Conservation (phyloP, 805 yeast species). For the Metschnikowia continentalis region DNA sequence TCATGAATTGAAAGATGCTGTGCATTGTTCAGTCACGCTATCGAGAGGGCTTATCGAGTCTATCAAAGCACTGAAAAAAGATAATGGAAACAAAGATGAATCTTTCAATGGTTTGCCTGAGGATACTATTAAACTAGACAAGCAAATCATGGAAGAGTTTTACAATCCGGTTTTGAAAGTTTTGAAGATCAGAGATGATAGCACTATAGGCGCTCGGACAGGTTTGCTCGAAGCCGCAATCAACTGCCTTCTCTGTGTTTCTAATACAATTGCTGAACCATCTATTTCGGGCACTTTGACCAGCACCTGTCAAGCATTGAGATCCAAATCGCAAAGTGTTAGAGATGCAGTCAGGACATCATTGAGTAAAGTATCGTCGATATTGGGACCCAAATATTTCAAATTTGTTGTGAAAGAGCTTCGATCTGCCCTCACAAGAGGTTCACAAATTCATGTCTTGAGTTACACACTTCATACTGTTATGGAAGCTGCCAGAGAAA, state of each 20-base stretch:
- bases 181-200: conserved; percentile 66
- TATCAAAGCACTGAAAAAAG: conserved; percentile 17
- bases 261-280: conserved; percentile 48
- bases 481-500: conserved; percentile 47
- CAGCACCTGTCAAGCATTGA: conserved; percentile 79
- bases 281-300: conserved; percentile 81
- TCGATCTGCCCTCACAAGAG: conserved; percentile 72
- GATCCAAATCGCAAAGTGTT: conserved; percentile 80
- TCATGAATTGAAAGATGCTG: conserved; percentile 52
- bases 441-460: conserved; percentile 90
- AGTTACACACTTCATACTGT: conserved; percentile 82
- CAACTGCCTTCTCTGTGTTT: conserved; percentile 58
- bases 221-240: conserved; percentile 81
- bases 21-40: conserved; percentile 53
- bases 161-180: conserved; percentile 59
- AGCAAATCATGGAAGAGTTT: conserved; percentile 50
- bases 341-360: conserved; percentile 83
- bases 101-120: conserved; percentile 26
- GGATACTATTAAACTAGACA: conserved; percentile 24
- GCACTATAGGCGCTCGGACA: conserved; percentile 68
- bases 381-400: conserved; percentile 71
- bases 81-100: conserved; percentile 8
- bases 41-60: conserved; percentile 48
- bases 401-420: conserved; percentile 75
- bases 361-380: conserved; percentile 56